A percentile compares a stretch with the other conserved stretches of the same genome.
Conservation (phyloP, 31 red algal genomes). For the Asparagopsis taxiformis region DNA sequence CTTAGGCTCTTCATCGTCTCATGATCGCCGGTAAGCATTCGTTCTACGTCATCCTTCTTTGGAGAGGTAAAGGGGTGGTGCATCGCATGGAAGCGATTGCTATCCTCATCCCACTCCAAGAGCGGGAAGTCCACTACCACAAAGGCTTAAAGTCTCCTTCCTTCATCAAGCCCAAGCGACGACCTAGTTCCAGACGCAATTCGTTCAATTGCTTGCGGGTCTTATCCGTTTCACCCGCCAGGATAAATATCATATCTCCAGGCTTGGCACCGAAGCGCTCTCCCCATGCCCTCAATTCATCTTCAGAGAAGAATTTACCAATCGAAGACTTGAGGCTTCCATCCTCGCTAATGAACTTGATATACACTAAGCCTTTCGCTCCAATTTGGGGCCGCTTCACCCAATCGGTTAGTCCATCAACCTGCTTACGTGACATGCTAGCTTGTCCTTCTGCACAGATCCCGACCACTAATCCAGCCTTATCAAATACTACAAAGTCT, state of each 20-base stretch:
- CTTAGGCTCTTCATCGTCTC: background rate
- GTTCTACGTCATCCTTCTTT: slow-evolving; percentile 7
- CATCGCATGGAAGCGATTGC: slow-evolving; percentile 16
- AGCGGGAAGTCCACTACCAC: slow-evolving; percentile 60
- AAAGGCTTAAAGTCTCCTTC: too few species aligned
- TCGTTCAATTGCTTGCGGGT: too few species aligned
- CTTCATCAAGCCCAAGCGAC: too few species aligned
- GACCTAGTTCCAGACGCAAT: too few species aligned
- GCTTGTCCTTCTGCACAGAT: too few species aligned
- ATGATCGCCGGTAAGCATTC: background rate
- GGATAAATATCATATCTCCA: slow-evolving; percentile 32
- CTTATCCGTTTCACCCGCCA: background rate
- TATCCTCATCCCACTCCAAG: slow-evolving; percentile 50
- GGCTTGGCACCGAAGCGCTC: background rate
- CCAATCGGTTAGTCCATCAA: too few species aligned
- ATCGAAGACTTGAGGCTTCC: background rate
- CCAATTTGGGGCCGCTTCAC: too few species aligned
- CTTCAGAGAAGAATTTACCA: background rate
- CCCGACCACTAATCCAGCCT: too few species aligned
- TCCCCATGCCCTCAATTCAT: background rate
- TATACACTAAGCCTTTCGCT: slow-evolving; percentile 10
- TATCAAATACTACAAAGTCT: slow-evolving; percentile 46
- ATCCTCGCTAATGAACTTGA: background rate
- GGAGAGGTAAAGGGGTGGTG: slow-evolving; percentile 70
- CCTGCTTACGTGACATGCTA: too few species aligned